Evolutionary conservation across 2,329 filamentous ascomycete species (phyloP).

Genomic region (Colletotrichum graminicola): DNA sequence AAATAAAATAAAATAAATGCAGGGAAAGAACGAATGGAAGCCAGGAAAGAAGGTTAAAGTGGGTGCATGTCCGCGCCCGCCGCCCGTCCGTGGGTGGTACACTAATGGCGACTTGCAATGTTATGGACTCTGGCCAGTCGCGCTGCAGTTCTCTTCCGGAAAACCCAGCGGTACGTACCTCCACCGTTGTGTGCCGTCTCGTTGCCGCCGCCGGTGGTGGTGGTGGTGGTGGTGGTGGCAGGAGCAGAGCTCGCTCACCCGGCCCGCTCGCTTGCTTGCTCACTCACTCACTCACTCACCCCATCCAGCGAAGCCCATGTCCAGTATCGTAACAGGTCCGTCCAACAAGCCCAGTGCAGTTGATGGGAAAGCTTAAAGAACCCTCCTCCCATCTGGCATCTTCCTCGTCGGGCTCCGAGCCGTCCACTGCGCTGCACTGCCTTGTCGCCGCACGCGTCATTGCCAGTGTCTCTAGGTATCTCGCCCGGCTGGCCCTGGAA

Average conservation of each 20-base stretch:
- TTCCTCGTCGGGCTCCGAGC: conserved; percentile 13
- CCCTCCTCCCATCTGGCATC: not conserved
- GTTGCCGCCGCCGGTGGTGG: too few relatives aligned
- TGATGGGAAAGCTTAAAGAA: not conserved
- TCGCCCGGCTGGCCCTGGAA: too few relatives aligned
- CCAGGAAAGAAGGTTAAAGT: conserved; percentile 40
- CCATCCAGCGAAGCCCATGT: not conserved
- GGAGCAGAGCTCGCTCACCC: too few relatives aligned
- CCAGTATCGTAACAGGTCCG: not conserved
- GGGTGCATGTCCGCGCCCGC: conserved; percentile 19
- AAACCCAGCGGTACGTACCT: not conserved
- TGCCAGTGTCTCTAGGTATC: too few relatives aligned
- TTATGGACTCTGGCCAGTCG: not conserved
- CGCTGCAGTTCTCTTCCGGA: not conserved
- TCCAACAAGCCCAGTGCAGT: not conserved
- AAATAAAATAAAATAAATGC: not conserved
- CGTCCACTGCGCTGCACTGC: too few relatives aligned
- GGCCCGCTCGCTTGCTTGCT: too few relatives aligned
- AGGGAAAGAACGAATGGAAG: conserved; percentile 34
- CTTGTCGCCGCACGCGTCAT: too few relatives aligned
- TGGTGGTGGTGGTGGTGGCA: too few relatives aligned
- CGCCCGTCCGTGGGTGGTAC: not conserved
- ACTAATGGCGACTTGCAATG: not conserved
- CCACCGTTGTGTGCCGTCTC: too few relatives aligned
- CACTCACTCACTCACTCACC: not conserved